Conservation (phyloP, 1,284 basidiomycete species). For the Sphagnurus paluster region DNA sequence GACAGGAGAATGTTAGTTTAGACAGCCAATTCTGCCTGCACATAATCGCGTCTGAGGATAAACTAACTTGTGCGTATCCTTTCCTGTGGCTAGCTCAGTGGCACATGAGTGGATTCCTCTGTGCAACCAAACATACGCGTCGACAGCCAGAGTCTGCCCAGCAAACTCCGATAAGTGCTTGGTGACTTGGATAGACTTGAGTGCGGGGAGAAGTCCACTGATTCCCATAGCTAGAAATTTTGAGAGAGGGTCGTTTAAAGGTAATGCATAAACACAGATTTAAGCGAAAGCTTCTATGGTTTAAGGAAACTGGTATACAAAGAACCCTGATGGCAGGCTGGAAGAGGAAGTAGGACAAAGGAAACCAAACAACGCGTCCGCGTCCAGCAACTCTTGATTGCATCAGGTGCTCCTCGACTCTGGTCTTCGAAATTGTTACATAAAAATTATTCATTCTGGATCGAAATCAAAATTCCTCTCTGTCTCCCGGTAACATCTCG, state of each 20-base stretch:
- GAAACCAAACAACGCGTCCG: too few relatives aligned
- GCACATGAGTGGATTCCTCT: slow-evolving; percentile 92
- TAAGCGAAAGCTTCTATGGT: slow-evolving; percentile 16
- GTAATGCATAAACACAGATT: too few relatives aligned
- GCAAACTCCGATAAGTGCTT: slow-evolving; percentile 80
- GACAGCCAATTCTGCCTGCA: not conserved
- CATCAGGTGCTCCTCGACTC: too few relatives aligned
- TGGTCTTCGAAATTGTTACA: too few relatives aligned
- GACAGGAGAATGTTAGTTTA: not conserved
- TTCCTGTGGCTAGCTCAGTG: slow-evolving; percentile 85
- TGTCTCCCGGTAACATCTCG: too few relatives aligned
- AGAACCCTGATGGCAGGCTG: too few relatives aligned
- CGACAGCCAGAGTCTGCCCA: slow-evolving; percentile 81
- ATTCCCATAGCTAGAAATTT: too few relatives aligned
- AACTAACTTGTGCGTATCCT: slow-evolving; percentile 78
- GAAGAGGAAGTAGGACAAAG: too few relatives aligned
- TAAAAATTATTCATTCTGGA: too few relatives aligned
- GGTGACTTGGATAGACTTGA: slow-evolving; percentile 86
- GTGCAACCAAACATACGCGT: slow-evolving; percentile 98
- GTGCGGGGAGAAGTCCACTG: slow-evolving; percentile 86
- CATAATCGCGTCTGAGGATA: not conserved
- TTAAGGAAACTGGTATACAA: too few relatives aligned
- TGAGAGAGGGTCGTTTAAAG: not conserved
- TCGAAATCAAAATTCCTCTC: too few relatives aligned
- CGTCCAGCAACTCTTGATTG: too few relatives aligned